Base-by-base conservation (phyloP, 2,329 filamentous ascomycete genomes). In the Trichoderma semiorbis region DNA sequence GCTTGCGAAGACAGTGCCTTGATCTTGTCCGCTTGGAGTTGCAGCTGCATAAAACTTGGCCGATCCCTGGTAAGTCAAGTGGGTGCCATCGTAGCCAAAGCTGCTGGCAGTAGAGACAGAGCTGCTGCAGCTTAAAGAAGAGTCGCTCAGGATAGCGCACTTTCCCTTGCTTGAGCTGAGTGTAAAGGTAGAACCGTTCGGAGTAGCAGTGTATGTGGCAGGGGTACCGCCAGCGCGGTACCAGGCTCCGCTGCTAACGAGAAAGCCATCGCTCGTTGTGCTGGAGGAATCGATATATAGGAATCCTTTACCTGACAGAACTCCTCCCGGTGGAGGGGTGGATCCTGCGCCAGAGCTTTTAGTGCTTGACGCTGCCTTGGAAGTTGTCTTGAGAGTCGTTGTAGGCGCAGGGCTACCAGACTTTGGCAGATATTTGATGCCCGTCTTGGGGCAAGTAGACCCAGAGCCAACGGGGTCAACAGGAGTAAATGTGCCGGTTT, bases 391-490 rank as follows among this genome's bases (percentile, higher is more conserved):
- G 2, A 18, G n/a, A 24, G 64, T 57, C 18, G 64, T 39, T 16
- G 64, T 57, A 57, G 21, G 8, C 16, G 32, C 28, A 34, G 10
- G 10, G 24, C n/a, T 57, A 21, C 64, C 34, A 7, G 30, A 67
- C 69, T 76, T 76, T 24, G 72, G 74, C 8, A 88, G 79, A 78
- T 93, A 93, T 76, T 87, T 88, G 78, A 94, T 89, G 16, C 79
- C 79, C 2, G 89, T 90, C 0, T 81, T 85, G 0, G 91, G 88
- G 78, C 92, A 94, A 58, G 83, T 87, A 16, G 89, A 89, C 60
- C 84, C 86, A 10, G 86, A 84, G 39, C 89, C 87, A 74, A 89
- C 86, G 72, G 80, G 85, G 66, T 85, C 82, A 5, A 87, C 80
- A 16, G 90, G 79, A 32, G 89, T 84, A 74, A 91, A 93, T 7